These are phyloP conservation scores for Discostella pseudostelligera DNA, from an alignment of 108 stramenopile species.

Conservation along the genomic window DNA sequence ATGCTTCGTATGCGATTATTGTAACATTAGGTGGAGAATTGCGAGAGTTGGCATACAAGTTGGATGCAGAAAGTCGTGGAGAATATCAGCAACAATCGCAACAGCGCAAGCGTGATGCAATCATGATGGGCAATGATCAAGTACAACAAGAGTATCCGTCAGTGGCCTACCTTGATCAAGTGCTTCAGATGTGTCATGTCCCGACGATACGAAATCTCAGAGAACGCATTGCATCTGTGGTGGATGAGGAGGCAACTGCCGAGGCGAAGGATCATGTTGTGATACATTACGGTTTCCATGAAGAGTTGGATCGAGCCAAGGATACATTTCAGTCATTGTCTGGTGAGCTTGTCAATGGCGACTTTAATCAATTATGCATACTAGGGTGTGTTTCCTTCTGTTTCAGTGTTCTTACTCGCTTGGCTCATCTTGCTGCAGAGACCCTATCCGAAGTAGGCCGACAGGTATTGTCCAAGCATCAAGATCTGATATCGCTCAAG, in stretches of 20 bases:
- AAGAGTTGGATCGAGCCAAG: slow-evolving; percentile 80
- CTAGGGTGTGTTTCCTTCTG: background rate
- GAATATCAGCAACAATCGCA: background rate
- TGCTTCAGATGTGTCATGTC: slow-evolving; percentile 53
- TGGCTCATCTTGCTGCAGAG: slow-evolving; percentile 12
- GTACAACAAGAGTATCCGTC: slow-evolving; percentile 20
- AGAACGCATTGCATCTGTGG: slow-evolving; percentile 56
- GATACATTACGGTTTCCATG: slow-evolving; percentile 76
- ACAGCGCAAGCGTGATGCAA: background rate
- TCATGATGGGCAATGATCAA: slow-evolving; percentile 1
- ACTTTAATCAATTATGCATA: background rate
- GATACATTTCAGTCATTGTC: slow-evolving; percentile 72
- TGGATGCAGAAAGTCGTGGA: slow-evolving; percentile 21
- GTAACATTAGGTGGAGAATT: slow-evolving; percentile 56
- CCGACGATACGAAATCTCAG: slow-evolving; percentile 48
- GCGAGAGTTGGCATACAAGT: slow-evolving; percentile 18
- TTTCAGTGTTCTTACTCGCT: slow-evolving; percentile 3
- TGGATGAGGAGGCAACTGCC: slow-evolving; percentile 73
- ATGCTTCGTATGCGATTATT: slow-evolving; percentile 61
- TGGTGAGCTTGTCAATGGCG: slow-evolving; percentile 27
- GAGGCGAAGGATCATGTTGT: slow-evolving; percentile 59
- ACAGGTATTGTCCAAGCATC: slow-evolving; percentile 57
- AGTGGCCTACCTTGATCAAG: slow-evolving; percentile 44
- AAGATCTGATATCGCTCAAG: slow-evolving; percentile 58
- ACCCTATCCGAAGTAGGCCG: slow-evolving; percentile 54